A percentile compares a stretch with the other conserved stretches of the same genome.
Conservation (phyloP, 495 filamentous ascomycete species). For the Sordaria brevicollis region DNA sequence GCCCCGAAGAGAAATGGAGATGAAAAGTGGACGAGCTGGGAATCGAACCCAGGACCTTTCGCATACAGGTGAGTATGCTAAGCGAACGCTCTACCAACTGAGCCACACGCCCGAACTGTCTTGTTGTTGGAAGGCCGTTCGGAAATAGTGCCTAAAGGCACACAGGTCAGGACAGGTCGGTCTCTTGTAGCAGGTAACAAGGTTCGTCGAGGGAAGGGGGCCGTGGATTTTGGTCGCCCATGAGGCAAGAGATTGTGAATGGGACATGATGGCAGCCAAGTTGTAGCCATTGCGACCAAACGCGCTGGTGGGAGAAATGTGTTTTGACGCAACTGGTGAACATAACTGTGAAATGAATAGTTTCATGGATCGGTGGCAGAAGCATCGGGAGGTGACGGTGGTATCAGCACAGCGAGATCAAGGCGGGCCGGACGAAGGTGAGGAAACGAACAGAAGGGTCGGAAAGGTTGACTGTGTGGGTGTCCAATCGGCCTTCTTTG, state of each 20-base stretch:
- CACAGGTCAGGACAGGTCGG: background rate
- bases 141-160: background rate
- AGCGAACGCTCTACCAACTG: background rate
- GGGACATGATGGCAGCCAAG: background rate
- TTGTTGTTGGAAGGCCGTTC: background rate
- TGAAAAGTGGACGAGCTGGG: background rate
- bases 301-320: background rate
- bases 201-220: background rate
- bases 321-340: background rate
- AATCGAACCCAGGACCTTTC: background rate
- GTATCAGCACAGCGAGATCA: background rate
- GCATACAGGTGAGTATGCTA: background rate
- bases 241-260: background rate
- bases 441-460: background rate
- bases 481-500: background rate
- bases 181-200: background rate
- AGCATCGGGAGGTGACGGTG: background rate
- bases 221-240: background rate
- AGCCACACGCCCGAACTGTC: background rate
- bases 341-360: background rate
- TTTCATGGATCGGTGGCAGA: background rate
- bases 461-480: background rate
- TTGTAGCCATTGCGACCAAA: background rate
- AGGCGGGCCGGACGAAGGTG: background rate
- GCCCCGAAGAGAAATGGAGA: too few relatives aligned